A percentile compares a stretch with the other conserved stretches of the same genome.
phyloP scores from a whole-genome alignment of 768 basidiomycete species.

The Lactifluus rugatus region DNA sequence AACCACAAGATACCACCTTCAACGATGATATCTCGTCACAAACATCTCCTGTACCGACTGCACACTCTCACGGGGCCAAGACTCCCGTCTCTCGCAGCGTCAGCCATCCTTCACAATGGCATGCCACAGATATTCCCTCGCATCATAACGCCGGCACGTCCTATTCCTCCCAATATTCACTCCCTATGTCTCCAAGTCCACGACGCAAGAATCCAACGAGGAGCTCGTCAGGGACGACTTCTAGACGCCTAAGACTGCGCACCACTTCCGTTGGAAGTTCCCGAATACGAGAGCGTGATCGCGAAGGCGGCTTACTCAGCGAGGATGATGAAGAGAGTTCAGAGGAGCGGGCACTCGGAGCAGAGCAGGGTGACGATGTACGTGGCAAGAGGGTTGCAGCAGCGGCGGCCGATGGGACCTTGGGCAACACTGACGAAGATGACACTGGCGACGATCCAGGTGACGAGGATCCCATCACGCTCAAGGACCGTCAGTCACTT shows the following conservation, averaged over 20 bases:
- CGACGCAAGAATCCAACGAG: conserved; percentile 36
- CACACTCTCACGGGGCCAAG: conserved; percentile 13
- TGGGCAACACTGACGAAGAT: conserved; percentile 35
- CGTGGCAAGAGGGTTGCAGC: conserved; percentile 29
- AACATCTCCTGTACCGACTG: conserved; percentile 17
- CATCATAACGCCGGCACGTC: conserved; percentile 66
- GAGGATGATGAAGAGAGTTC: conserved; percentile 23
- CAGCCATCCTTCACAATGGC: conserved; percentile 52
- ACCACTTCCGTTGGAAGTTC: conserved; percentile 58
- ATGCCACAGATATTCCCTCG: conserved; percentile 44
- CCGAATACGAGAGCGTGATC: conserved; percentile 36
- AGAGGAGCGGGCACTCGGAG: conserved; percentile 30
- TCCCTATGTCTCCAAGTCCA: conserved; percentile 38
- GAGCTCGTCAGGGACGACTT: conserved; percentile 42
- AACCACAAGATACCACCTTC: neutral
- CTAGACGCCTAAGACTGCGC: conserved; percentile 32
- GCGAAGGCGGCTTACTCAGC: conserved; percentile 17
- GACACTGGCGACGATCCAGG: conserved; percentile 46
- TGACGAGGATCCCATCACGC: conserved; percentile 81
- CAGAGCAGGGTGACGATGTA: conserved; percentile 30
- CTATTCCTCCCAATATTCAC: conserved; percentile 39
- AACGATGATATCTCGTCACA: neutral
- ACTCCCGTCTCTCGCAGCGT: conserved; percentile 33
- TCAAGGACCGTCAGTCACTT: conserved; percentile 93
- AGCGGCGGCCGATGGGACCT: conserved; percentile 22